phyloP scores from a whole-genome alignment of 2,329 filamentous ascomycete genomes.

The Emmonsiellopsis sp. region DNA sequence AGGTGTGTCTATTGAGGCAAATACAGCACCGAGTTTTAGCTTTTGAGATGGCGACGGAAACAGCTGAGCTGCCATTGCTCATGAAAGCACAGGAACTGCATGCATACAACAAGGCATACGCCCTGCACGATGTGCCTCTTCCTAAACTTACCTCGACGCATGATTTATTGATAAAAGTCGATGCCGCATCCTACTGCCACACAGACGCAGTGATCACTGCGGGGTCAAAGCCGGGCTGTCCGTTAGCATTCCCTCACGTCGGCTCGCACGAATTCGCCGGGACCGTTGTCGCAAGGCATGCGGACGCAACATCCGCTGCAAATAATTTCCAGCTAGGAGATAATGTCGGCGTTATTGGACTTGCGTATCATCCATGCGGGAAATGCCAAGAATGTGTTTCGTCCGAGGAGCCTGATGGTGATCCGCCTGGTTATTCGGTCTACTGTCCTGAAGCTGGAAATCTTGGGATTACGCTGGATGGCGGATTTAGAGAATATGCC shows the following conservation, averaged over 20 bases:
- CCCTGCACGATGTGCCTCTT: slow-evolving; percentile 12
- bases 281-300: slow-evolving; percentile 25
- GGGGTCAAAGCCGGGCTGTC: slow-evolving; percentile 24
- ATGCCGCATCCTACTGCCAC: slow-evolving; percentile 41
- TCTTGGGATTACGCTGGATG: slow-evolving; percentile 9
- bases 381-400: not conserved
- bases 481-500: slow-evolving; percentile 17
- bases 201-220: slow-evolving; percentile 31
- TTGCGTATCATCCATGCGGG: not conserved
- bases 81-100: slow-evolving; percentile 16
- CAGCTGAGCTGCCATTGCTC: slow-evolving; percentile 8
- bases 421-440: not conserved
- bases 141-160: slow-evolving; percentile 34
- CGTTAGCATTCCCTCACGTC: slow-evolving; percentile 34
- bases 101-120: slow-evolving; percentile 15
- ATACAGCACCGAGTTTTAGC: not conserved
- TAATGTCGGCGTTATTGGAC: not conserved
- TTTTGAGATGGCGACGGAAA: not conserved
- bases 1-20: not conserved
- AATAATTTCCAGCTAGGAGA: not conserved
- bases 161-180: slow-evolving; percentile 38
- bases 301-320: not conserved
- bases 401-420: not conserved
- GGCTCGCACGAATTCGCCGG: slow-evolving; percentile 40
- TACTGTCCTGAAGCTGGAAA: not conserved